These are phyloP conservation scores for Trichocomaceae sp. DNA, from an alignment of 2,329 filamentous ascomycete genomes.

Conservation along the genomic window DNA sequence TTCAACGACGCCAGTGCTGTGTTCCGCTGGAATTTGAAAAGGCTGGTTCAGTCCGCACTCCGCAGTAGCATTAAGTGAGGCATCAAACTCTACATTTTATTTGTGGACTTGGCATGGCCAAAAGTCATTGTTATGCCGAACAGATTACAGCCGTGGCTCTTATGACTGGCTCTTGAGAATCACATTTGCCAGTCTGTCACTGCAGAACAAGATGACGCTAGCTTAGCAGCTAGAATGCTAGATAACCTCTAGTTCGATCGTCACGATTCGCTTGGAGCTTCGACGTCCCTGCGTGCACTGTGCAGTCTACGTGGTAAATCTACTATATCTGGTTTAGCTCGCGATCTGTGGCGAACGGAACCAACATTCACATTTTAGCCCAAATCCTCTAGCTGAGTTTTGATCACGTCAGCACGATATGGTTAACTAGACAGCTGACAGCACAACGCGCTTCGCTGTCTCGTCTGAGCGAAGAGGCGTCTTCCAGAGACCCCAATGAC, in stretches of 20 bases:
- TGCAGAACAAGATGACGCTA: background rate
- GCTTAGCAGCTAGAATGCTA: too few relatives aligned
- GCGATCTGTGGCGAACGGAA: background rate
- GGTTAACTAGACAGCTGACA: conserved; percentile 34
- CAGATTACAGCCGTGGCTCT: background rate
- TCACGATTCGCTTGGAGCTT: too few relatives aligned
- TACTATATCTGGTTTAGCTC: background rate
- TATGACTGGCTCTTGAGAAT: background rate
- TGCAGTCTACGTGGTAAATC: background rate
- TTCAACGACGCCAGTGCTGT: too few relatives aligned
- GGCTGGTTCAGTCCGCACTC: too few relatives aligned
- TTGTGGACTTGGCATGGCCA: background rate
- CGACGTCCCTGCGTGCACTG: too few relatives aligned
- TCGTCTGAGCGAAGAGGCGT: conserved; percentile 53
- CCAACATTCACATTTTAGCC: background rate
- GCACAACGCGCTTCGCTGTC: conserved; percentile 50
- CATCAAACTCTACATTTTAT: too few relatives aligned
- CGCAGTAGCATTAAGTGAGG: too few relatives aligned
- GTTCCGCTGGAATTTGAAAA: too few relatives aligned
- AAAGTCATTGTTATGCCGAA: background rate
- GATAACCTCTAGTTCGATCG: background rate
- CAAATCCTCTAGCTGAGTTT: background rate
- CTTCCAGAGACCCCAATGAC: conserved; percentile 47
- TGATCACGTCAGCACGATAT: background rate
- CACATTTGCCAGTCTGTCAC: background rate